A percentile compares a stretch with the other conserved stretches of the same genome.
Conservation (phyloP, 306 rosid species). For the Vachellia collinsii region DNA sequence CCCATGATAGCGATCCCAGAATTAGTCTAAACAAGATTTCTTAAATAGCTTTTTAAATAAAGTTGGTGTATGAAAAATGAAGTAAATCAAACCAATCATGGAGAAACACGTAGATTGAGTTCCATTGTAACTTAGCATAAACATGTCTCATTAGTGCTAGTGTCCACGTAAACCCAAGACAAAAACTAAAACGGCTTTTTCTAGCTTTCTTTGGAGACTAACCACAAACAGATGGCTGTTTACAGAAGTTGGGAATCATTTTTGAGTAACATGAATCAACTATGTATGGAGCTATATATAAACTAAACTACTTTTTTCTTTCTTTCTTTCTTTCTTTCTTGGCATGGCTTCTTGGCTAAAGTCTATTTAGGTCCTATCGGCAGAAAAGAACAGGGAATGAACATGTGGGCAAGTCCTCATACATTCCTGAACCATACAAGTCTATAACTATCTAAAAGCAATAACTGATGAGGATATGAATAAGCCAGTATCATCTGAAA, state of each 20-base stretch:
- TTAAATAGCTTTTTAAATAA: neutral
- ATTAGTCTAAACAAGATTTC: neutral
- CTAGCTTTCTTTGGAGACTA: neutral
- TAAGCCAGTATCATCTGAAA: neutral
- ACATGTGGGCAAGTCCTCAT: neutral
- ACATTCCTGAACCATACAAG: neutral
- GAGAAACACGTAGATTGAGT: neutral
- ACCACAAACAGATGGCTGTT: neutral
- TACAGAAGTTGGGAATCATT: neutral
- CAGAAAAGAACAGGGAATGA: neutral
- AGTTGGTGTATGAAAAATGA: neutral
- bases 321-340: neutral
- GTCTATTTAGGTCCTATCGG: neutral
- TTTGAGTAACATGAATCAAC: neutral
- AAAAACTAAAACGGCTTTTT: neutral
- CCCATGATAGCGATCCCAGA: neutral
- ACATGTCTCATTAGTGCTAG: neutral
- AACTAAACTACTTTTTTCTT: neutral
- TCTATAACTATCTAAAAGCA: neutral
- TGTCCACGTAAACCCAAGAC: neutral
- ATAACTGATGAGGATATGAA: neutral
- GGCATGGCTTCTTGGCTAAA: neutral
- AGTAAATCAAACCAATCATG: neutral
- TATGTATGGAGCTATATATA: neutral
- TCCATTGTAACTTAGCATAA: neutral